A percentile compares a stretch with the other conserved stretches of the same genome.
These are phyloP conservation scores for Penicillium rolfsii DNA, from an alignment of 2,329 filamentous ascomycete species.

Conservation along the genomic window DNA sequence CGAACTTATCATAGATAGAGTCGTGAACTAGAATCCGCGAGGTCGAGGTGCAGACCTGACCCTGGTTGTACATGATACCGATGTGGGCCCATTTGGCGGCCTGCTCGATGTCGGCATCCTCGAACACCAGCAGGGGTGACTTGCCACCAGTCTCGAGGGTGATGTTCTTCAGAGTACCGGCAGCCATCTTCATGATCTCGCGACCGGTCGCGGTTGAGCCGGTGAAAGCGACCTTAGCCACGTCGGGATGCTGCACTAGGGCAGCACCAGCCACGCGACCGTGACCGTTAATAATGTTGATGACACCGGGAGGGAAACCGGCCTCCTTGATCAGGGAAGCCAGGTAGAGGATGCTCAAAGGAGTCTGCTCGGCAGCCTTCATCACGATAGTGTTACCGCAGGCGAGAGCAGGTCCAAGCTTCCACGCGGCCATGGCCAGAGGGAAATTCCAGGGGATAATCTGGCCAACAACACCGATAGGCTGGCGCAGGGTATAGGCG, in stretches of 20 bases:
- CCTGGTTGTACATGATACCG: constrained; percentile 63
- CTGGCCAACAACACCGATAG: constrained; percentile 78
- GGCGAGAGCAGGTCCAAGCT: constrained; percentile 31
- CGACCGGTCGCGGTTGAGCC: constrained; percentile 30
- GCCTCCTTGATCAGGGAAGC: constrained; percentile 30
- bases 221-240: constrained; percentile 32
- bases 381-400: constrained; percentile 32
- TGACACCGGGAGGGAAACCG: constrained; percentile 31
- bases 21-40: constrained; percentile 67
- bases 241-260: constrained; percentile 25
- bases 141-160: constrained; percentile 57
- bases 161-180: constrained; percentile 48
- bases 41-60: constrained; percentile 68
- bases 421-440: constrained; percentile 32
- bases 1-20: constrained; percentile 39
- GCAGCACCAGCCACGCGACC: constrained; percentile 31
- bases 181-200: constrained; percentile 35
- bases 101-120: constrained; percentile 51
- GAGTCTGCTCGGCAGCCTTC: constrained; percentile 32
- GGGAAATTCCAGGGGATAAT: constrained; percentile 90
- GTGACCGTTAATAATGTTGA: constrained; percentile 31
- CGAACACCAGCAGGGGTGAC: constrained; percentile 47
- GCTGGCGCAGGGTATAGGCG: constrained; percentile 81
- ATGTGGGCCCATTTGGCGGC: constrained; percentile 48
- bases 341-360: constrained; percentile 30